Evolutionary conservation across 1,139 yeast genomes (phyloP).

Genomic region (Taphrina populina): DNA sequence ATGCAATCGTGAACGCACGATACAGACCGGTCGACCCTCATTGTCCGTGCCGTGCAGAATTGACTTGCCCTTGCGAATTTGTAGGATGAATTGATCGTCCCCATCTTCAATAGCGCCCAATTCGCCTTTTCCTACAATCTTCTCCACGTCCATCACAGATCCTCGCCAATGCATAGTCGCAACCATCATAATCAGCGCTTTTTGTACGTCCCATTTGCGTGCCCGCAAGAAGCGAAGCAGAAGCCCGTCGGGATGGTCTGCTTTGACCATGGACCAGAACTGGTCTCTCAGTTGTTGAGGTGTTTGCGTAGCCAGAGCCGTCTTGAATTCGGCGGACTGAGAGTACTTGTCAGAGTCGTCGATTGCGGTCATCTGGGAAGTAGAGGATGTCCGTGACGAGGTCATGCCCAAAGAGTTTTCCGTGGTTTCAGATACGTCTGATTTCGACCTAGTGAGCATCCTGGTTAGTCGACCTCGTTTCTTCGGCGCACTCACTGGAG

Average conservation of each 20-base stretch:
- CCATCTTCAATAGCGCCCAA: constrained; percentile 46
- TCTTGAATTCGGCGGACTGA: constrained; percentile 39
- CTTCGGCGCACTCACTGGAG: constrained; percentile 3
- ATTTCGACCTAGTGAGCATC: constrained; percentile 30
- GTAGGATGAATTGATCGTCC: constrained; percentile 51
- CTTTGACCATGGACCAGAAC: constrained; percentile 55
- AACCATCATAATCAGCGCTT: constrained; percentile 64
- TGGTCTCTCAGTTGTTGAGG: constrained; percentile 39
- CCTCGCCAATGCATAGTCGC: constrained; percentile 68
- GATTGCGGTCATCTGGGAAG: constrained; percentile 4
- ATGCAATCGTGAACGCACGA: constrained; percentile 71
- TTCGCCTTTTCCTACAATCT: constrained; percentile 63
- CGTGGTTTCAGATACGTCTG: constrained; percentile 17
- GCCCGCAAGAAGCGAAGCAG: constrained; percentile 68
- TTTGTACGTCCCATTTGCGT: constrained; percentile 67
- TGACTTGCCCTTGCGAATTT: constrained; percentile 55
- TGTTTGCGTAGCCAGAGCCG: constrained; percentile 43
- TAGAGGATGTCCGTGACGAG: not conserved
- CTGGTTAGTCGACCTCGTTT: constrained; percentile 32
- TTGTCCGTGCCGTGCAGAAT: constrained; percentile 65
- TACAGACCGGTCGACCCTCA: constrained; percentile 65
- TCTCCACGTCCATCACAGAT: constrained; percentile 58
- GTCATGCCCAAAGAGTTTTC: constrained; percentile 3
- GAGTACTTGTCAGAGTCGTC: constrained; percentile 40
- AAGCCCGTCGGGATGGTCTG: constrained; percentile 69